Evolutionary conservation across 1,284 basidiomycete species (phyloP).

Genomic region (Trametes polyzona): DNA sequence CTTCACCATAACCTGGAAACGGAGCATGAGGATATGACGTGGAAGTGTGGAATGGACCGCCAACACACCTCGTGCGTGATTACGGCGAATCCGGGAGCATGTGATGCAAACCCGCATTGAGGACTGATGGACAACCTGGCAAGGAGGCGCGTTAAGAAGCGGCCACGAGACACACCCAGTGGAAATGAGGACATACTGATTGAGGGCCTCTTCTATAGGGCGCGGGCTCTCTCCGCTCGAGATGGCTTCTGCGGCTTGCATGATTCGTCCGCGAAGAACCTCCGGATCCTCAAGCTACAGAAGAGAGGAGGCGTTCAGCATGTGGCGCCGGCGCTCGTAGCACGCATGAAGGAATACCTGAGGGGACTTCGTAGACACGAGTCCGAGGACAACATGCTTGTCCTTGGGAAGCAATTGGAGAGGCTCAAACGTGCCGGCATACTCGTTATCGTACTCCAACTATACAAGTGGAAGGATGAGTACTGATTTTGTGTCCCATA

Average conservation of each 20-base stretch:
- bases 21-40: neutral
- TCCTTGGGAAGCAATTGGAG: constrained; percentile 64
- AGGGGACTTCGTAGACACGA: constrained; percentile 66
- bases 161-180: neutral
- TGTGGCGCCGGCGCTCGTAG: neutral
- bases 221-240: constrained; percentile 53
- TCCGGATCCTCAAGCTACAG: constrained; percentile 59
- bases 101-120: constrained; percentile 75
- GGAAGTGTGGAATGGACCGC: constrained; percentile 13
- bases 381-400: constrained; percentile 72
- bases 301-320: neutral
- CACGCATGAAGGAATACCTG: constrained; percentile 2
- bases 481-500: neutral
- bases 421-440: constrained; percentile 69
- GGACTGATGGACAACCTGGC: constrained; percentile 66
- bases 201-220: constrained; percentile 53
- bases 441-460: constrained; percentile 77
- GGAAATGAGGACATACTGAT: constrained; percentile 47
- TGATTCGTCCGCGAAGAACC: constrained; percentile 57
- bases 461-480: constrained; percentile 23
- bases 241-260: constrained; percentile 63
- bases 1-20: constrained; percentile 30
- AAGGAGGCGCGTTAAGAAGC: neutral
- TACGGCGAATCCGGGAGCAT: constrained; percentile 60
- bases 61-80: constrained; percentile 56